Base-by-base conservation (phyloP, 148 eudicot species). In the Bassia scoparia region DNA sequence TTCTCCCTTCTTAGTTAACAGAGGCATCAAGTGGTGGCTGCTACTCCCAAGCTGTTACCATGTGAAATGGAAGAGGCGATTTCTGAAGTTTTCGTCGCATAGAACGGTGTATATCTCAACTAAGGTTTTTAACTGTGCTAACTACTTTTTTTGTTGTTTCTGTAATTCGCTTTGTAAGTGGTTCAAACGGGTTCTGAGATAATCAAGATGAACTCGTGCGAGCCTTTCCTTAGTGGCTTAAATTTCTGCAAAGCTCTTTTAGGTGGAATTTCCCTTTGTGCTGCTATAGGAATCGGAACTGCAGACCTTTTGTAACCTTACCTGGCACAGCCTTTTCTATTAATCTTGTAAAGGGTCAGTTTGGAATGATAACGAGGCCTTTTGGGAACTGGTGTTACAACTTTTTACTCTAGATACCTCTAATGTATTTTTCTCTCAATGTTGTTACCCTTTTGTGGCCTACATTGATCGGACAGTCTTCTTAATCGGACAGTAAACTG, bases 261-360 rank as follows among this genome's bases (percentile, higher is more conserved):
- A 62, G 64, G 63, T 31, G 35, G 76, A 18, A 17, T 53, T 27
- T 67, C 7, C 41, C 54, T 11, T n/a, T 77, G 58, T 30, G 43
- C 54, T 55, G 9, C n/a, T 38, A 12, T 67, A 54, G 71, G 76
- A 55, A 65, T 43, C 66, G 71, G 15, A 71, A 64, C 63, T 27
- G 27, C 30, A 53, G 71, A 64, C 80, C 80, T 55, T 56, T 23
- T 62, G 78, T 68, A 68, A 59, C 58, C n/a, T 43, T 64, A 3
- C 13, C 31, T 33, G 46, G 73, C 48, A 68, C 56, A 60, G 52
- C 68, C 46, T 41, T 77, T 50, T 61, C 10, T 11, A 17, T 66
- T 72, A 44, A 49, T 58, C 67, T 30, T 72, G 76, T 72, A 72
- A 67, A 78, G 80, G 80, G 46, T 77, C 64, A 71, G 70, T 71